Evolutionary conservation across 345 rosid genomes (phyloP).

Genomic region (Eucalyptus paniculata): DNA sequence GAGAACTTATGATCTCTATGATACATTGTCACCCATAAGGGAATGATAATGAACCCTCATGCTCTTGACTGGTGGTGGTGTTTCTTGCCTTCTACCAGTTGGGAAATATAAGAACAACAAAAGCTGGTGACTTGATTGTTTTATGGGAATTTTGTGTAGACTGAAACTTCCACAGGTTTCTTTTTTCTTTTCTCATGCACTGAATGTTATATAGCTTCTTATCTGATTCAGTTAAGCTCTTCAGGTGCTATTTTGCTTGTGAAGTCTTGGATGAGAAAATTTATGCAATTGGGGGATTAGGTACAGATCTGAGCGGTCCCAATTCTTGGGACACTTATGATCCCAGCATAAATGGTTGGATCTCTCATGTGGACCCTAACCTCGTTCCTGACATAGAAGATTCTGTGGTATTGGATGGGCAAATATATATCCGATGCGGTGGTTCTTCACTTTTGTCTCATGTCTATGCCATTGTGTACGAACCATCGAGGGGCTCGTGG

Average conservation of each 20-base stretch:
- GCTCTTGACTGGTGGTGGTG: not conserved
- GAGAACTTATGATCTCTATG: not conserved
- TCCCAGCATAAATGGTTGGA: slow-evolving; percentile 28
- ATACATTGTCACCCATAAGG: not conserved
- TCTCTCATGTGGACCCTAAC: slow-evolving; percentile 17
- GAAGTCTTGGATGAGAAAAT: slow-evolving; percentile 49
- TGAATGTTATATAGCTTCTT: not conserved
- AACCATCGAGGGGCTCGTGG: slow-evolving; percentile 43
- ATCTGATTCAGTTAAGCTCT: not conserved
- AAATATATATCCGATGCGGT: slow-evolving; percentile 40
- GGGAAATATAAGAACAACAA: not conserved
- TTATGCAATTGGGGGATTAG: slow-evolving; percentile 62
- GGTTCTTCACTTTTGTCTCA: slow-evolving; percentile 13
- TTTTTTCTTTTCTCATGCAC: not conserved
- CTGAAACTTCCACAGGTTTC: not conserved
- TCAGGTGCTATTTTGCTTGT: slow-evolving; percentile 76
- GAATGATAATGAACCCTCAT: not conserved
- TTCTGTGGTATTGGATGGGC: slow-evolving; percentile 58
- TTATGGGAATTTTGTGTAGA: not conserved
- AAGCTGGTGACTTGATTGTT: not conserved
- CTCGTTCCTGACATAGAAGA: slow-evolving; percentile 45
- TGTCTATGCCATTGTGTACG: slow-evolving; percentile 27
- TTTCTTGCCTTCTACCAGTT: not conserved
- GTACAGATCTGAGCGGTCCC: slow-evolving; percentile 24
- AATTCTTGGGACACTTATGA: slow-evolving; percentile 65